These are phyloP conservation scores for Malbranchea cinnamomea DNA, from an alignment of 2,329 filamentous ascomycete genomes.

Conservation along the genomic window DNA sequence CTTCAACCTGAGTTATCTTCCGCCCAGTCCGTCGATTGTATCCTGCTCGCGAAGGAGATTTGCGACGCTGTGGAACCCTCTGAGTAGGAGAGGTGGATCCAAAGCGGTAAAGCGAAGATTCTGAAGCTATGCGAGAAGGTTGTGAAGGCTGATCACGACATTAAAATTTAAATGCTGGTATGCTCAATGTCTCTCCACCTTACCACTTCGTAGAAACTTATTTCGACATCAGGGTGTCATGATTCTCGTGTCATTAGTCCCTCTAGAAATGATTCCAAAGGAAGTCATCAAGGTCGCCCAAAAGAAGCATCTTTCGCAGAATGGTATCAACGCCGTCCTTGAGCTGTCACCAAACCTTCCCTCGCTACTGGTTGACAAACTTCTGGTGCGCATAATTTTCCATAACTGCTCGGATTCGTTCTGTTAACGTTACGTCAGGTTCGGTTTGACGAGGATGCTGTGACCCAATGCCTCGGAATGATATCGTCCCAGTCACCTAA, in stretches of 20 bases:
- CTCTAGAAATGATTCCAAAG: constrained; percentile 13
- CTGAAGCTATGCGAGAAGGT: constrained; percentile 26
- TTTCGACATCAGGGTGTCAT: constrained; percentile 16
- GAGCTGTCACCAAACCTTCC: constrained; percentile 13
- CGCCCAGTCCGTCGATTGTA: constrained; percentile 19
- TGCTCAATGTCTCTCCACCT: constrained; percentile 3
- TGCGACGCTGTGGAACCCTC: constrained; percentile 19
- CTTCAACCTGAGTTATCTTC: constrained; percentile 19
- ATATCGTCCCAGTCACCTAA: no score
- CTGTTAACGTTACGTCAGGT: constrained; percentile 8
- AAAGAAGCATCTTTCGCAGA: constrained; percentile 15
- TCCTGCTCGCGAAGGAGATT: constrained; percentile 23
- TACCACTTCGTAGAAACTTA: constrained; percentile 2
- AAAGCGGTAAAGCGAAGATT: constrained; percentile 19
- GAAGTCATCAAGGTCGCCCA: constrained; percentile 15
- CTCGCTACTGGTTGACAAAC: constrained; percentile 20
- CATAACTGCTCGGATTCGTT: neutral
- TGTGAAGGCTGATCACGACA: constrained; percentile 15
- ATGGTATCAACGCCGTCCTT: constrained; percentile 12
- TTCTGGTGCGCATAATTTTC: constrained; percentile 20
- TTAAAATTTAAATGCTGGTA: constrained; percentile 22
- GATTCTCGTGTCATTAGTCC: constrained; percentile 18
- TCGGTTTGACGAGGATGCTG: constrained; percentile 3
- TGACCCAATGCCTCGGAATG: constrained; percentile 2
- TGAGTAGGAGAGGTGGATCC: constrained; percentile 22